Percentiles rank a stretch among this genome's conserved stretches.
phyloP scores from a whole-genome alignment of 2,329 filamentous ascomycete species.

The Claviceps sorghi region DNA sequence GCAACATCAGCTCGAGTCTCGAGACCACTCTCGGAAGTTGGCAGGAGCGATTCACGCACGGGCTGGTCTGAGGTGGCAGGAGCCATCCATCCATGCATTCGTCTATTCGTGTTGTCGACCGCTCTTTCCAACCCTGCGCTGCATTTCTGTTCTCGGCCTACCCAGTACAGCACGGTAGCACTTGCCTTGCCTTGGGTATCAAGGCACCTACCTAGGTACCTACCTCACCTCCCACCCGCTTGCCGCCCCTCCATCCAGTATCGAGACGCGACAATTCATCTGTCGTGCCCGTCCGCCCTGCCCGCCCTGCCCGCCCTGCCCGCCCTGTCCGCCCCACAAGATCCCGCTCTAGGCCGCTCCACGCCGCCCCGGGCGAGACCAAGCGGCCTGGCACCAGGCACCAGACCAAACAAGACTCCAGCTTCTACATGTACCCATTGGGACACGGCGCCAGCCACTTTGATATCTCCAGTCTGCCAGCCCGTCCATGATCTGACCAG shows the following conservation, averaged over 20 bases:
- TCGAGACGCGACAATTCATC: background rate
- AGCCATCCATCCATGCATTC: background rate
- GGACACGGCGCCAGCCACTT: constrained; percentile 1
- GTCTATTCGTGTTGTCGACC: background rate
- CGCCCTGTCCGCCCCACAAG: no score
- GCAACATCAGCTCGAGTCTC: no score
- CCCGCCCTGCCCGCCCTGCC: no score
- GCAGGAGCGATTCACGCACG: background rate
- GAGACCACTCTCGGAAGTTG: background rate
- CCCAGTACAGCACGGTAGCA: no score
- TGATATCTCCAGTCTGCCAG: background rate
- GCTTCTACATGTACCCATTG: background rate
- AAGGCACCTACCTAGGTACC: background rate
- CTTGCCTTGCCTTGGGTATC: no score
- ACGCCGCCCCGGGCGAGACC: background rate
- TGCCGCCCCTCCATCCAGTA: background rate
- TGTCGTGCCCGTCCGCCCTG: background rate
- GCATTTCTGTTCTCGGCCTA: background rate
- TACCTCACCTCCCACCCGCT: background rate
- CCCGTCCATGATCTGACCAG: no score
- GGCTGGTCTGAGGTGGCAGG: no score
- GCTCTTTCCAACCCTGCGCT: background rate
- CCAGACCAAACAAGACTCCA: background rate
- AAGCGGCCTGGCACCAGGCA: constrained; percentile 1
- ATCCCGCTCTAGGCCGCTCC: no score